Evolutionary conservation across 345 rosid genomes (phyloP).

Genomic region (Lenwebbia sp.): DNA sequence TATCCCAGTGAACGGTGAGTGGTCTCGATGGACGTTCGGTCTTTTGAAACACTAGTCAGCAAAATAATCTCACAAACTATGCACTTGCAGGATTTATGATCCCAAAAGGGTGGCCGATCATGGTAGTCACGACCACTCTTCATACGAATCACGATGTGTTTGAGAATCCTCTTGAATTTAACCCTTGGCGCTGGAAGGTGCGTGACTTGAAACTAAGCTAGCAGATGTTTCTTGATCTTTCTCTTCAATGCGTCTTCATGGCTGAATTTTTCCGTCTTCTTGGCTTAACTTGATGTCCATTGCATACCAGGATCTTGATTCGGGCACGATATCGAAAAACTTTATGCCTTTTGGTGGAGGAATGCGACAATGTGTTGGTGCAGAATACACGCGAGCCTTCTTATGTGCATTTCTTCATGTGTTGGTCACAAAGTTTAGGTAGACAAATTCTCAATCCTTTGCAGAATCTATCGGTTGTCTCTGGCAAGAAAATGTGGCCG

Average conservation of each 20-base stretch:
- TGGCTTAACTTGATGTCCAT: background rate
- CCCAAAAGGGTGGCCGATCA: conserved; percentile 18
- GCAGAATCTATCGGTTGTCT: background rate
- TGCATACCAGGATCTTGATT: background rate
- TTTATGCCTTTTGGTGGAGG: conserved; percentile 18
- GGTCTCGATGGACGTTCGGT: no score
- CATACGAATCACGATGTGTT: conserved; percentile 12
- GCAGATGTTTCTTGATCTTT: background rate
- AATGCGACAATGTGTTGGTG: conserved; percentile 11
- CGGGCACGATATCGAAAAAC: background rate
- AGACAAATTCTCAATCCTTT: background rate
- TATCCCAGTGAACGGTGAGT: background rate
- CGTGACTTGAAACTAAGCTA: background rate
- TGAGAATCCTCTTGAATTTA: conserved; percentile 14
- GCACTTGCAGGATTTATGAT: conserved; percentile 17
- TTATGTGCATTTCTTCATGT: conserved; percentile 8
- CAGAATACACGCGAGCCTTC: conserved; percentile 3
- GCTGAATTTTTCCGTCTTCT: no score
- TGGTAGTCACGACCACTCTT: conserved; percentile 2
- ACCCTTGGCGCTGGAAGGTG: conserved; percentile 26
- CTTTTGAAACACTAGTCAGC: background rate
- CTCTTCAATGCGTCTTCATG: background rate
- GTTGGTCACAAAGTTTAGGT: conserved; percentile 17
- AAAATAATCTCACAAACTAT: background rate
- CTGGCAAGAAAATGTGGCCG: background rate